phyloP scores from a whole-genome alignment of 192 early-diverging fungal genomes.

The Backusella tuberculispora region DNA sequence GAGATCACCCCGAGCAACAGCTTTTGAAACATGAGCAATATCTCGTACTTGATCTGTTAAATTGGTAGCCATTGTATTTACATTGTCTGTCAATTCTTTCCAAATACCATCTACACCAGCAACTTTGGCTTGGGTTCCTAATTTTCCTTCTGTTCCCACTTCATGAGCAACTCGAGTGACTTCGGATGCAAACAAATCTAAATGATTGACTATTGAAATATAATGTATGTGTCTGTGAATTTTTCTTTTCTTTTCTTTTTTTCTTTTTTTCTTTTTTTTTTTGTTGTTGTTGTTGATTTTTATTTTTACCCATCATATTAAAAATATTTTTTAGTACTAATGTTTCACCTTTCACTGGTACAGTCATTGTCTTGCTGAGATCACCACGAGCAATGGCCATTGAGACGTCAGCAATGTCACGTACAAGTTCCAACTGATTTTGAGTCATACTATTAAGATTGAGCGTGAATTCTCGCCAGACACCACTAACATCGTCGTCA shows the following conservation, averaged over 20 bases:
- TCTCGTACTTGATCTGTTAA: constrained; percentile 68
- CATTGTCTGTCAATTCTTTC: constrained; percentile 70
- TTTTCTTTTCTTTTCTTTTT: background rate
- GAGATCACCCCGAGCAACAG: constrained; percentile 65
- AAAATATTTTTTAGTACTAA: constrained; percentile 59
- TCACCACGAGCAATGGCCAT: constrained; percentile 63
- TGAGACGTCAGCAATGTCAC: constrained; percentile 64
- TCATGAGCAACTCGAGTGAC: constrained; percentile 59
- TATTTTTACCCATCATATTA: constrained; percentile 60
- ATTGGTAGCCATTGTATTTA: constrained; percentile 72
- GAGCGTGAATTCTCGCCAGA: constrained; percentile 58
- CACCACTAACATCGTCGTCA: constrained; percentile 40
- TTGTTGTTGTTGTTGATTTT: too few species aligned
- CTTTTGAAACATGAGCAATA: constrained; percentile 68
- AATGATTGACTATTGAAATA: constrained; percentile 66
- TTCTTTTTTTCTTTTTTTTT: too few species aligned
- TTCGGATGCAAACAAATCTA: constrained; percentile 36
- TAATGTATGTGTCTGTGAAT: background rate
- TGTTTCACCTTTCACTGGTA: constrained; percentile 62
- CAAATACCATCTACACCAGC: constrained; percentile 66
- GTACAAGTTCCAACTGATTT: constrained; percentile 60
- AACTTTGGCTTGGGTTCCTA: constrained; percentile 66
- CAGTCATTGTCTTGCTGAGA: constrained; percentile 61
- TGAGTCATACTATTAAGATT: constrained; percentile 63
- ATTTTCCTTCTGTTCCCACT: constrained; percentile 71